Percentiles rank a stretch among this genome's conserved stretches.
phyloP scores from a whole-genome alignment of 176 grass and related monocot species.

The Chrysopogon serrulatus region DNA sequence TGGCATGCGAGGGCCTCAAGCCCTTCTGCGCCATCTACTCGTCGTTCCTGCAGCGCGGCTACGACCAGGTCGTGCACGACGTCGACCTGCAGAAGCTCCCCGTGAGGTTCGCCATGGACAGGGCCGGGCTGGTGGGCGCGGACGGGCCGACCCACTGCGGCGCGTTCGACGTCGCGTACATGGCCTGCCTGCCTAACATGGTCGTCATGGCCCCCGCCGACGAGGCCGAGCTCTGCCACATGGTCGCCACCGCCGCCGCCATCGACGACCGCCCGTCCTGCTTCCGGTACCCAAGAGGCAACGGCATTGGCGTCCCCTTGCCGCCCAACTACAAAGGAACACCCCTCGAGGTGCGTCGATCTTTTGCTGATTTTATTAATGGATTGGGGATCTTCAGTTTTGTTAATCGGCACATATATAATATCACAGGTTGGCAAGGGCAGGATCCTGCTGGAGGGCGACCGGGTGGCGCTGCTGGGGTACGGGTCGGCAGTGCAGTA shows the following conservation, averaged over 20 bases:
- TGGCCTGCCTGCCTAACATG: constrained; percentile 98
- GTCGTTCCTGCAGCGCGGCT: constrained; percentile 92
- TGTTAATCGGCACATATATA: not conserved
- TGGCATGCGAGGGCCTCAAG: constrained; percentile 93
- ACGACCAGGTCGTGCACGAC: constrained; percentile 96
- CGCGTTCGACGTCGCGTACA: constrained; percentile 90
- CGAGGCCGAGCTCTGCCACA: constrained; percentile 94
- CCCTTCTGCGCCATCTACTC: constrained; percentile 98
- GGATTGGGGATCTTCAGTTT: not conserved
- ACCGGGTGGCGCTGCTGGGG: constrained; percentile 83
- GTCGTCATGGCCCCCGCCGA: constrained; percentile 96
- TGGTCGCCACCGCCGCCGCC: constrained; percentile 90
- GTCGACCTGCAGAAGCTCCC: constrained; percentile 95
- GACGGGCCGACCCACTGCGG: constrained; percentile 93
- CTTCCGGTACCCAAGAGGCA: constrained; percentile 88
- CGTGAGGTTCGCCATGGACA: constrained; percentile 94
- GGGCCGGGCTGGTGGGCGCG: constrained; percentile 86
- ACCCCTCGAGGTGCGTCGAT: constrained; percentile 61
- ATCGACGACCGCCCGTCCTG: constrained; percentile 89
- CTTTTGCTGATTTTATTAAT: not conserved
- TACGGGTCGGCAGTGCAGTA: constrained; percentile 89
- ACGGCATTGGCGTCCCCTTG: constrained; percentile 68
- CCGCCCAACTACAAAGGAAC: constrained; percentile 82
- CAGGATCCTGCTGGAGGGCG: constrained; percentile 71
- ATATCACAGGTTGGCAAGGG: constrained; percentile 93